Evolutionary conservation across 257 asterid species (phyloP).

Genomic region (Solanum phureja): DNA sequence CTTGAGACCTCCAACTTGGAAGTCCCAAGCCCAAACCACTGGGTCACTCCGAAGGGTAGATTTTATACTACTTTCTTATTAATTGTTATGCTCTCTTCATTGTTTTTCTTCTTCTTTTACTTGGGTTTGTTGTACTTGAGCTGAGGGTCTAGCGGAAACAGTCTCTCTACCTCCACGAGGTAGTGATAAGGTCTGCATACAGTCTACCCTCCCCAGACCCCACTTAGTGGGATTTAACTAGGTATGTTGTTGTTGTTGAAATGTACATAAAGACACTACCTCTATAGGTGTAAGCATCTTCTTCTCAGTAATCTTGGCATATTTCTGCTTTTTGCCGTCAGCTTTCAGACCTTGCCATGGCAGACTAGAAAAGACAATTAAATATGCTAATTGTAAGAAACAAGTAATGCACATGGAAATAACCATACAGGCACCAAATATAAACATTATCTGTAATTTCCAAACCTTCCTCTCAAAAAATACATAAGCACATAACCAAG

Average conservation of each 20-base stretch:
- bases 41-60: neutral
- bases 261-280: slow-evolving; percentile 21
- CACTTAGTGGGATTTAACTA: neutral
- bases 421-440: neutral
- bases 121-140: neutral
- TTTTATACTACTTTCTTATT: neutral
- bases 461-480: slow-evolving; percentile 88
- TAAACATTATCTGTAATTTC: neutral
- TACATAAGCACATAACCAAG: slow-evolving; percentile 96
- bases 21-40: neutral
- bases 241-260: neutral
- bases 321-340: slow-evolving; percentile 87
- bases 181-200: neutral
- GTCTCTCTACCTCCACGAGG: neutral
- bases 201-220: neutral
- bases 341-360: slow-evolving; percentile 98
- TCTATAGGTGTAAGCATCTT: slow-evolving; percentile 94
- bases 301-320: slow-evolving; percentile 87
- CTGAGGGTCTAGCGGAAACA: neutral
- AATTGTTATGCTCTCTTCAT: neutral
- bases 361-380: slow-evolving; percentile 35
- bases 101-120: neutral
- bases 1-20: neutral
- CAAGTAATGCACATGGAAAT: neutral
- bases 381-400: neutral